phyloP scores from a whole-genome alignment of 257 asterid species.

The Solanum etuberosum region DNA sequence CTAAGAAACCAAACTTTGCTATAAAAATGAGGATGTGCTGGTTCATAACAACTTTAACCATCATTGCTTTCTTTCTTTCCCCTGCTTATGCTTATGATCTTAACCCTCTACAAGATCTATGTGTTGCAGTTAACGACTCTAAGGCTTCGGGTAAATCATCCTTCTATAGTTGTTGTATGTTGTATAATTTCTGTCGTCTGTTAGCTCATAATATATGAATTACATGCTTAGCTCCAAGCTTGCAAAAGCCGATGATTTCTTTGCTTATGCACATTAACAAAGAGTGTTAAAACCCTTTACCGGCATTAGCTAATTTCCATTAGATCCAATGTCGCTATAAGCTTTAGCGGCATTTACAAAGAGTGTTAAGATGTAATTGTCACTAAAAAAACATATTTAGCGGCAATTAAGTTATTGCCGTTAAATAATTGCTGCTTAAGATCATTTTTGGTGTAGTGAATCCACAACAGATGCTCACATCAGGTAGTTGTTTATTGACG shows the following conservation, averaged over 20 bases:
- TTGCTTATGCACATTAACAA: background rate
- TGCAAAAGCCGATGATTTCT: background rate
- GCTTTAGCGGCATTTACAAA: no score
- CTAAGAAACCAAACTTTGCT: background rate
- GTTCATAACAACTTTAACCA: background rate
- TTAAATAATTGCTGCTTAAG: no score
- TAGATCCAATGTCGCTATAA: no score
- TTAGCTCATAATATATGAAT: background rate
- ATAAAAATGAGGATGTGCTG: background rate
- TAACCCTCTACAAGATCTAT: background rate
- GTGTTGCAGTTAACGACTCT: background rate
- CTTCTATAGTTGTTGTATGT: background rate
- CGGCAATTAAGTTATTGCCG: no score
- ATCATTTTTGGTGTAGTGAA: background rate
- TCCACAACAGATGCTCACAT: background rate
- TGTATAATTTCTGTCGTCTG: background rate
- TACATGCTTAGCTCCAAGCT: background rate
- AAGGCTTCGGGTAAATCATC: background rate
- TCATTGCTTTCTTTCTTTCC: background rate
- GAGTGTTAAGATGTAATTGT: no score
- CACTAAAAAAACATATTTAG: no score
- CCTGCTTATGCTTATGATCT: background rate
- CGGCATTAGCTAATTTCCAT: no score
- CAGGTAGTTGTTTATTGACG: background rate
- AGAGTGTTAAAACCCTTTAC: no score